Evolutionary conservation across 768 basidiomycete species (phyloP).

Genomic region (Termitomyces sp.): DNA sequence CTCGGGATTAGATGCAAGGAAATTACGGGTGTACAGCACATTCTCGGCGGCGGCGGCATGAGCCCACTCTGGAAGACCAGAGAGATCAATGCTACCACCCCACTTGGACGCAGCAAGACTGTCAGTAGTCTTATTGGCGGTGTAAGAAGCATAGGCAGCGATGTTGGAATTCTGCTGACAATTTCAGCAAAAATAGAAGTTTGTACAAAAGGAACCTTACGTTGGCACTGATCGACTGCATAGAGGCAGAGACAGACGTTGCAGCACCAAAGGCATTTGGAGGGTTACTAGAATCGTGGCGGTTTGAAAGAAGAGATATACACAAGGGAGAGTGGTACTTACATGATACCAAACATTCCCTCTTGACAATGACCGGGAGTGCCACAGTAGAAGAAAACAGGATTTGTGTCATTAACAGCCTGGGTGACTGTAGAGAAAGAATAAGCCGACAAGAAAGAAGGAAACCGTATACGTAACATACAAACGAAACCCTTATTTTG

Average conservation of each 20-base stretch:
- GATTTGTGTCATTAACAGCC: slow-evolving; percentile 66
- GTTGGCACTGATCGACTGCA: slow-evolving; percentile 39
- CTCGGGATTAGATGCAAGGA: slow-evolving; percentile 45
- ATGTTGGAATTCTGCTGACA: slow-evolving; percentile 44
- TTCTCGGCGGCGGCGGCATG: slow-evolving; percentile 48
- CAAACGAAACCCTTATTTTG: slow-evolving; percentile 62
- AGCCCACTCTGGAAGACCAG: slow-evolving; percentile 47
- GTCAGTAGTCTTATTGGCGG: slow-evolving; percentile 38
- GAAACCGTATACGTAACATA: slow-evolving; percentile 23
- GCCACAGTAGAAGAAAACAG: slow-evolving; percentile 73
- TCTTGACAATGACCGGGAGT: slow-evolving; percentile 67
- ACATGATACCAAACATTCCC: slow-evolving; percentile 85
- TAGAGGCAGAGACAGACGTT: slow-evolving; percentile 47
- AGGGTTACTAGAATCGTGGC: slow-evolving; percentile 39
- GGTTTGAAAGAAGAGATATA: neutral
- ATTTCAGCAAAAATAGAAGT: neutral
- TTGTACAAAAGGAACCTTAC: slow-evolving; percentile 20
- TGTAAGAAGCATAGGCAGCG: slow-evolving; percentile 49
- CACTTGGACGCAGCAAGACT: slow-evolving; percentile 45
- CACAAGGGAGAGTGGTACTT: slow-evolving; percentile 9
- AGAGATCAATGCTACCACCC: slow-evolving; percentile 61
- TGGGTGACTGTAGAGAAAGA: slow-evolving; percentile 45
- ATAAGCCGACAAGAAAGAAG: neutral
- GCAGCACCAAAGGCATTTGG: slow-evolving; percentile 39
- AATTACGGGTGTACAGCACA: slow-evolving; percentile 42